Conservation (phyloP, 768 basidiomycete species). For the Pleurotus pulmonarius region DNA sequence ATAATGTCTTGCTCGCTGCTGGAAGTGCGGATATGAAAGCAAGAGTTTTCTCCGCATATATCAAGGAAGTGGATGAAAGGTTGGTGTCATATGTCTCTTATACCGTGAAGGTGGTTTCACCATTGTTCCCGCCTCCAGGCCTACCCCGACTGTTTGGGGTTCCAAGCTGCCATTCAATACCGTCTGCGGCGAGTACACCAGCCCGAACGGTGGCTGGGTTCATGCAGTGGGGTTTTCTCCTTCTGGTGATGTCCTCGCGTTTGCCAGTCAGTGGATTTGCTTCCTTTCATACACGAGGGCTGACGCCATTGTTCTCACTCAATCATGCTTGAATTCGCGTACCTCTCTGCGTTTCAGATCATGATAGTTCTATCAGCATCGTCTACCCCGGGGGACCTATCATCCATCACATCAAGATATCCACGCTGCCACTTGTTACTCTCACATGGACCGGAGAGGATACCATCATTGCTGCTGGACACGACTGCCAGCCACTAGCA, state of each 20-base stretch:
- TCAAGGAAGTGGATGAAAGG: constrained; percentile 97
- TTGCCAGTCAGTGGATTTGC: constrained; percentile 67
- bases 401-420: constrained; percentile 69
- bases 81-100: constrained; percentile 25
- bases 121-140: constrained; percentile 42
- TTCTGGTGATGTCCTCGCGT: constrained; percentile 90
- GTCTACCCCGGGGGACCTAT: constrained; percentile 84
- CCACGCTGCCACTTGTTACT: constrained; percentile 78
- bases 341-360: constrained; percentile 48
- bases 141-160: constrained; percentile 91
- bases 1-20: constrained; percentile 94
- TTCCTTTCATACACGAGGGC: background rate
- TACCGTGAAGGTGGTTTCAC: background rate
- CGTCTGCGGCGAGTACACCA: constrained; percentile 89
- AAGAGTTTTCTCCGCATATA: constrained; percentile 95
- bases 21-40: constrained; percentile 99
- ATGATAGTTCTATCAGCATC: constrained; percentile 90
- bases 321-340: background rate
- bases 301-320: background rate
- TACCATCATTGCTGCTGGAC: constrained; percentile 85
- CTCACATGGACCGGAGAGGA: constrained; percentile 85
- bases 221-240: constrained; percentile 96
- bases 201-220: constrained; percentile 94
- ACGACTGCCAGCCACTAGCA: constrained; percentile 94
- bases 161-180: constrained; percentile 98